phyloP scores from a whole-genome alignment of 2,329 filamentous ascomycete species.

The Pyricularia sp. region DNA sequence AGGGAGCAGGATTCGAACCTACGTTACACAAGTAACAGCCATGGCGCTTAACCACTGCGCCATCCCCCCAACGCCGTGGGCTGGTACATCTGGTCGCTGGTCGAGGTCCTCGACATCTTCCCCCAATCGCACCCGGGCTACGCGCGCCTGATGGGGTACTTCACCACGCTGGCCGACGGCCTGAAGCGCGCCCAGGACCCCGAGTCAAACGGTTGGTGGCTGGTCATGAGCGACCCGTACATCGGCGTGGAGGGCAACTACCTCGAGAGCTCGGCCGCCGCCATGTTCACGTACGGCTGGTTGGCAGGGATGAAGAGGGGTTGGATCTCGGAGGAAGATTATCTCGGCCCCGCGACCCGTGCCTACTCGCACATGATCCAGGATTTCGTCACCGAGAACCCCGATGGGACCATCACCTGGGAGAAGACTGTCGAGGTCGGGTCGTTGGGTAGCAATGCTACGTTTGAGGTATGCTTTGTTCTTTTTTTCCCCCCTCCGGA shows the following conservation, averaged over 20 bases:
- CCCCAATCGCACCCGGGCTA: conserved; percentile 10
- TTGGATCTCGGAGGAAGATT: conserved; percentile 1
- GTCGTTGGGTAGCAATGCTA: conserved; percentile 1
- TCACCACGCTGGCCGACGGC: conserved; percentile 6
- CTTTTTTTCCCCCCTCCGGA: too few relatives aligned
- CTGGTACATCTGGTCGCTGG: conserved; percentile 30
- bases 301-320: conserved; percentile 13
- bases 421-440: conserved; percentile 4
- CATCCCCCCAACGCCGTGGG: too few relatives aligned
- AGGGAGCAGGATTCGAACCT: too few relatives aligned
- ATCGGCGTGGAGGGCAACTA: conserved; percentile 39
- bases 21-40: too few relatives aligned
- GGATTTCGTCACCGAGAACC: conserved; percentile 3
- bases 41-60: too few relatives aligned
- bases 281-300: conserved; percentile 43
- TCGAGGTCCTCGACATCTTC: conserved; percentile 13
- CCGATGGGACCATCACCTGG: conserved; percentile 1
- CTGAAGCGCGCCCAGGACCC: conserved; percentile 10
- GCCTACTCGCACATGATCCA: conserved; percentile 2
- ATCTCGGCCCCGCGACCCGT: conserved; percentile 17
- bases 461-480: conserved; percentile 1
- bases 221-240: conserved; percentile 16
- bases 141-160: conserved; percentile 4
- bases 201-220: conserved; percentile 3
- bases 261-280: conserved; percentile 45